phyloP scores from a whole-genome alignment of 2,329 filamentous ascomycete species.

The Amylocarpus encephaloides region DNA sequence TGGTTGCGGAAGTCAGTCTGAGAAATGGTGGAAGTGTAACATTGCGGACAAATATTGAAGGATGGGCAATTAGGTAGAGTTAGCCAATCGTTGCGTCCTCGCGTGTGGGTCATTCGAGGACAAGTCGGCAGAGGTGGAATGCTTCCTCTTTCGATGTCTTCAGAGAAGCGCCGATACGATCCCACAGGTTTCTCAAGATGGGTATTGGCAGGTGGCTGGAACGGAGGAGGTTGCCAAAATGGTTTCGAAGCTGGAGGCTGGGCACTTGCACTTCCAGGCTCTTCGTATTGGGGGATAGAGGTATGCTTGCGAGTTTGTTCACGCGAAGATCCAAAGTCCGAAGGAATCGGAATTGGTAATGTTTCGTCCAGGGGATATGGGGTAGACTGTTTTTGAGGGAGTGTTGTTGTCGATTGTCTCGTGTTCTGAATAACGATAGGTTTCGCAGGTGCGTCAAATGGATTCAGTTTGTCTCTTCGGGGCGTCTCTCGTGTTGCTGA shows the following conservation, averaged over 20 bases:
- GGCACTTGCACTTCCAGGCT: slow-evolving; percentile 7
- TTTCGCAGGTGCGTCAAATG: slow-evolving; percentile 13
- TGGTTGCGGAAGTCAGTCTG: slow-evolving; percentile 60
- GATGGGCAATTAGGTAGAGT: slow-evolving; percentile 63
- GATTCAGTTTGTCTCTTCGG: slow-evolving; percentile 21
- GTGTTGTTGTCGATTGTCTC: slow-evolving; percentile 5
- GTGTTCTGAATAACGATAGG: slow-evolving; percentile 18
- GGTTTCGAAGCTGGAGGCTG: slow-evolving; percentile 10
- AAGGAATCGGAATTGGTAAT: slow-evolving; percentile 25
- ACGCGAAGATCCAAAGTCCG: slow-evolving; percentile 16
- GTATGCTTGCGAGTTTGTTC: slow-evolving; percentile 16
- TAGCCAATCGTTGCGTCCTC: slow-evolving; percentile 71
- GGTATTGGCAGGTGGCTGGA: slow-evolving; percentile 34
- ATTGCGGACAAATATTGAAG: slow-evolving; percentile 78
- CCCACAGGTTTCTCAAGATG: slow-evolving; percentile 37
- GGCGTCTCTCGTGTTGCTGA: slow-evolving; percentile 16
- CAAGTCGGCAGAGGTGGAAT: slow-evolving; percentile 58
- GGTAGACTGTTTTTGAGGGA: slow-evolving; percentile 10
- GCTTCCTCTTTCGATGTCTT: slow-evolving; percentile 41
- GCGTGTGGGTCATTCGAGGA: slow-evolving; percentile 54
- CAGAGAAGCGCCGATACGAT: slow-evolving; percentile 48
- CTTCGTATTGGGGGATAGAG: slow-evolving; percentile 16
- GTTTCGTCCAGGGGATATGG: slow-evolving; percentile 8
- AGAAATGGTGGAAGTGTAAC: slow-evolving; percentile 64
- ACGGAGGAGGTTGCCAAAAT: slow-evolving; percentile 42